These are phyloP conservation scores for Coniochaeta pulveracea DNA, from an alignment of 2,329 filamentous ascomycete genomes.

Conservation along the genomic window DNA sequence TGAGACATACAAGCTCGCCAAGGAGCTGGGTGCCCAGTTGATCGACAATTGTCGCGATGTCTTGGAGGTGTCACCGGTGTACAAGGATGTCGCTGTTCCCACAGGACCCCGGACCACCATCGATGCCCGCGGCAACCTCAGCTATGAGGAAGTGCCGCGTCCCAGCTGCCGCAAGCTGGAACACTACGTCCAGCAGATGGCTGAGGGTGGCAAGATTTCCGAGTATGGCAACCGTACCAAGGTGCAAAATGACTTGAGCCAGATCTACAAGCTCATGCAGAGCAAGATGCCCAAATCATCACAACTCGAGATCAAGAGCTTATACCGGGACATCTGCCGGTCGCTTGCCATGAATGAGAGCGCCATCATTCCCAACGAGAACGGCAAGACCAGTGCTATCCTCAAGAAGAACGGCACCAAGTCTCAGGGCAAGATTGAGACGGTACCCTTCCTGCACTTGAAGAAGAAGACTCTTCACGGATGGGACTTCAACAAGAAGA, in stretches of 20 bases:
- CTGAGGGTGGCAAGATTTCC: slow-evolving; percentile 93
- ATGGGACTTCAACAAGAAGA: slow-evolving; percentile 99
- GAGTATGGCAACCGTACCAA: slow-evolving; percentile 98
- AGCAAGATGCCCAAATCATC: slow-evolving; percentile 95
- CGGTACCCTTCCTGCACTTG: slow-evolving; percentile 92
- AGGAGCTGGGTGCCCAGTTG: slow-evolving; percentile 83
- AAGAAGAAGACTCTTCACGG: slow-evolving; percentile 90
- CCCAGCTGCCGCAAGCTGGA: slow-evolving; percentile 91
- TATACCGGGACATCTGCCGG: slow-evolving; percentile 90
- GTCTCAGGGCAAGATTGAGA: slow-evolving; percentile 86
- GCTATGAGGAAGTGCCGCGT: slow-evolving; percentile 79
- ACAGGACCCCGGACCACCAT: slow-evolving; percentile 90
- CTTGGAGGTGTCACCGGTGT: slow-evolving; percentile 70
- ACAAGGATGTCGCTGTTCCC: slow-evolving; percentile 90
- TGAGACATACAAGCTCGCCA: slow-evolving; percentile 96
- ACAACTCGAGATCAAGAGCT: slow-evolving; percentile 87
- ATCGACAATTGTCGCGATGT: slow-evolving; percentile 98
- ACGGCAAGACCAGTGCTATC: slow-evolving; percentile 45
- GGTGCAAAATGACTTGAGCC: slow-evolving; percentile 89
- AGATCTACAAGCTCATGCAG: slow-evolving; percentile 97
- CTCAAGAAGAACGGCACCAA: slow-evolving; percentile 39
- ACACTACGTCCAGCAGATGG: slow-evolving; percentile 98
- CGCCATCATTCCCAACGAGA: slow-evolving; percentile 87
- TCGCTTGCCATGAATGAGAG: slow-evolving; percentile 96
- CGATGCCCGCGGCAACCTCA: slow-evolving; percentile 82